These are phyloP conservation scores for Coemansia erecta DNA, from an alignment of 192 early-diverging fungal genomes.

Conservation along the genomic window DNA sequence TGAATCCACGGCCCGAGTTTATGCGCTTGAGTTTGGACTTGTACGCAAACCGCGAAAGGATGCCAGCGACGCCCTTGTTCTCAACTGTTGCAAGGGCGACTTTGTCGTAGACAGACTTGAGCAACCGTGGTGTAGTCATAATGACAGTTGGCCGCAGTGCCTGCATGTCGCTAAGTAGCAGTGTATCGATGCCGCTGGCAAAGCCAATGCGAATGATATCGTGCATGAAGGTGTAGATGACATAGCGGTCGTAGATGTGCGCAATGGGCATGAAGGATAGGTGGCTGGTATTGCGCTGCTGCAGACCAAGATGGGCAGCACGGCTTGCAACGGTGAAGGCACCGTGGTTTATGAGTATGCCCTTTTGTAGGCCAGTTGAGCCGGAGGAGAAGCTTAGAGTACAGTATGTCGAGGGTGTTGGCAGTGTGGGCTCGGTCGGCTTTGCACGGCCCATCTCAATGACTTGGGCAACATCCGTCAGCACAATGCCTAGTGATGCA, in stretches of 20 bases:
- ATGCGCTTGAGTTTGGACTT: slow-evolving; percentile 59
- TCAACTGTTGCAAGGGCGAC: slow-evolving; percentile 53
- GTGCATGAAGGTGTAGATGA: slow-evolving; percentile 49
- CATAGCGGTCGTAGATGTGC: slow-evolving; percentile 73
- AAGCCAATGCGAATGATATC: slow-evolving; percentile 70
- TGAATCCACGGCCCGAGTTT: slow-evolving; percentile 40
- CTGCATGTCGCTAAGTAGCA: slow-evolving; percentile 72
- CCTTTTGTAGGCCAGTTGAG: slow-evolving; percentile 66
- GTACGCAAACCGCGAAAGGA: slow-evolving; percentile 52
- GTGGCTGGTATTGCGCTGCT: neutral
- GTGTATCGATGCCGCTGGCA: slow-evolving; percentile 64
- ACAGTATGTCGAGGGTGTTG: too few relatives aligned
- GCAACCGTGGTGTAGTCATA: slow-evolving; percentile 66
- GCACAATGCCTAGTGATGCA: slow-evolving; percentile 55
- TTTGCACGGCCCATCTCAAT: too few relatives aligned
- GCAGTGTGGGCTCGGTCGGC: too few relatives aligned
- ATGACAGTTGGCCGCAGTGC: slow-evolving; percentile 73
- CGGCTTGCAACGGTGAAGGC: slow-evolving; percentile 13
- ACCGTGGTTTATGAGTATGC: slow-evolving; percentile 63
- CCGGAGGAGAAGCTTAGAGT: too few relatives aligned
- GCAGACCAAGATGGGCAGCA: too few relatives aligned
- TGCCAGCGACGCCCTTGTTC: slow-evolving; percentile 42
- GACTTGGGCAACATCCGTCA: too few relatives aligned
- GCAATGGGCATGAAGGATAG: slow-evolving; percentile 71
- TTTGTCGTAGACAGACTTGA: slow-evolving; percentile 80